phyloP scores from a whole-genome alignment of 306 rosid genomes.

The Medicago arabica region DNA sequence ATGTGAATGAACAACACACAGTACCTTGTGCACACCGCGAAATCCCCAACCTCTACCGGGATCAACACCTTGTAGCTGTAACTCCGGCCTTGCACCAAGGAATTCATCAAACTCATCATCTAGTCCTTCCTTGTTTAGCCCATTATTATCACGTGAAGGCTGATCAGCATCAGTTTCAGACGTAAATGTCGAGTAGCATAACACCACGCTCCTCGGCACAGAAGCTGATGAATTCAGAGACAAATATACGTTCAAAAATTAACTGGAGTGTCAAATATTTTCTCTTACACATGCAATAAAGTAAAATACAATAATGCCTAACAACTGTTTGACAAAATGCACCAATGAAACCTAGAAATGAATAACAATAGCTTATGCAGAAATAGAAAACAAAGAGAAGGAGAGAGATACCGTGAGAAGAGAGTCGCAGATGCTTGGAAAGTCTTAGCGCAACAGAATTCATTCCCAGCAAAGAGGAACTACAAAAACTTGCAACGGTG shows the following conservation, averaged over 20 bases:
- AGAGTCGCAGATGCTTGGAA: constrained; percentile 54
- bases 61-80: constrained; percentile 81
- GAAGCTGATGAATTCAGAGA: constrained; percentile 47
- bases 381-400: background rate
- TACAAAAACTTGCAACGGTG: constrained; percentile 10
- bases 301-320: background rate
- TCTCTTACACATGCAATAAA: background rate
- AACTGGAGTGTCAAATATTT: constrained; percentile 24
- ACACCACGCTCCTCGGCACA: constrained; percentile 47
- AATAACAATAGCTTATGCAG: background rate
- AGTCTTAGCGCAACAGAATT: constrained; percentile 56
- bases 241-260: constrained; percentile 29
- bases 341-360: background rate
- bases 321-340: constrained; percentile 30
- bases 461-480: constrained; percentile 52
- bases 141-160: constrained; percentile 35
- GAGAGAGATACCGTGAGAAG: constrained; percentile 59
- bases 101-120: constrained; percentile 56
- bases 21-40: constrained; percentile 98
- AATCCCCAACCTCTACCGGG: constrained; percentile 89
- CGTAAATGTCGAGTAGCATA: constrained; percentile 55
- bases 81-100: constrained; percentile 52
- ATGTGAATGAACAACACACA: constrained; percentile 15
- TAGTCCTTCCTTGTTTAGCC: constrained; percentile 23
- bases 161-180: constrained; percentile 44